Evolutionary conservation across 2,329 filamentous ascomycete species (phyloP).

Genomic region (Exophiala oligosperma): DNA sequence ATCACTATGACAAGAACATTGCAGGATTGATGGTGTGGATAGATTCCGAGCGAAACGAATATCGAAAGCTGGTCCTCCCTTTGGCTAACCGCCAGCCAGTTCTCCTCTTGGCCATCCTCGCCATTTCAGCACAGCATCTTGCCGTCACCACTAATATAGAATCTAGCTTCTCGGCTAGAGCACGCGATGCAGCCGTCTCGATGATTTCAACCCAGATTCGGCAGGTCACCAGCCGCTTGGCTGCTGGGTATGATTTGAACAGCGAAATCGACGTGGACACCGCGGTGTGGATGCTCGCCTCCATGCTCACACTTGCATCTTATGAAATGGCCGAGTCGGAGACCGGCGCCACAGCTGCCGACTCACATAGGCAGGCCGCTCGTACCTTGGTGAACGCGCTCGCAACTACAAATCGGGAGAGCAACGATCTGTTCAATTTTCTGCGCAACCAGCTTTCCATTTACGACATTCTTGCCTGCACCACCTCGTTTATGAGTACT

Average conservation of each 20-base stretch:
- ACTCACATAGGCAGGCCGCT: slow-evolving; percentile 22
- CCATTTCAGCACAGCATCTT: slow-evolving; percentile 24
- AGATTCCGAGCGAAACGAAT: slow-evolving; percentile 24
- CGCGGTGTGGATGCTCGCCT: slow-evolving; percentile 24
- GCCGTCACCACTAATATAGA: slow-evolving; percentile 18
- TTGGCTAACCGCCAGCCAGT: slow-evolving; percentile 19
- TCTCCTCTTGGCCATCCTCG: slow-evolving; percentile 21
- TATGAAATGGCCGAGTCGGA: slow-evolving; percentile 25
- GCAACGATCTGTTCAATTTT: slow-evolving; percentile 21
- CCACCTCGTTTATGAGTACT: slow-evolving; percentile 18
- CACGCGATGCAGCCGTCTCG: slow-evolving; percentile 21
- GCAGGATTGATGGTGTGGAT: slow-evolving; percentile 26
- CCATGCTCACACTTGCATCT: slow-evolving; percentile 22
- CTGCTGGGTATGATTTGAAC: slow-evolving; percentile 16
- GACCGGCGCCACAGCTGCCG: slow-evolving; percentile 16
- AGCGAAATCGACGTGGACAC: slow-evolving; percentile 24
- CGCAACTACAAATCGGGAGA: slow-evolving; percentile 23
- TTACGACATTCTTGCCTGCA: slow-evolving; percentile 23
- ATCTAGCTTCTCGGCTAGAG: slow-evolving; percentile 17
- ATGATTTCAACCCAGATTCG: slow-evolving; percentile 22
- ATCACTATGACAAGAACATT: slow-evolving; percentile 41
- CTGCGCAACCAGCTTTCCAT: slow-evolving; percentile 24
- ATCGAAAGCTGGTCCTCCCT: slow-evolving; percentile 21
- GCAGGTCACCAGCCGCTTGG: slow-evolving; percentile 18
- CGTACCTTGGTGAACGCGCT: slow-evolving; percentile 22